Percentiles rank a stretch among this genome's conserved stretches.
Evolutionary conservation across 176 grass and related monocot species (phyloP).

Genomic region (Eragrostis nindensis): DNA sequence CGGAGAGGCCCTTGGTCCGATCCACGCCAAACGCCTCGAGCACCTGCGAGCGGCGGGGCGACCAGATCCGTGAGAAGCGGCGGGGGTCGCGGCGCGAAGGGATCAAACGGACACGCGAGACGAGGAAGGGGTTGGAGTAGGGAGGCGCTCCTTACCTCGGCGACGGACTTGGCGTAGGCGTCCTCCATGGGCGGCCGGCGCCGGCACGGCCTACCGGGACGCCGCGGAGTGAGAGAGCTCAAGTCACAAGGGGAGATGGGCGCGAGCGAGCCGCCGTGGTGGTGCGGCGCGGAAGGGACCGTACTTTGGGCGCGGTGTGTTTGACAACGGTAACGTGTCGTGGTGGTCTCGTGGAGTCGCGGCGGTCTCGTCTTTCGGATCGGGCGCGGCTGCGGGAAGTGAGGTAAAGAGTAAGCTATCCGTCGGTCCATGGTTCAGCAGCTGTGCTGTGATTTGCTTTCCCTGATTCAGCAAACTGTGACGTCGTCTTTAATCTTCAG

Average conservation of each 20-base stretch:
- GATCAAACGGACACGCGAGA: not conserved
- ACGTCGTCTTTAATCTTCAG: too few relatives aligned
- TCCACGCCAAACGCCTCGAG: slow-evolving; percentile 89
- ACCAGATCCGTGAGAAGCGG: slow-evolving; percentile 56
- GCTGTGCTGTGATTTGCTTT: too few relatives aligned
- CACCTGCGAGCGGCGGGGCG: slow-evolving; percentile 57
- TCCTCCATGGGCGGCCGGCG: slow-evolving; percentile 67
- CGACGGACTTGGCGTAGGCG: slow-evolving; percentile 85
- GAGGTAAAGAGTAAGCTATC: not conserved
- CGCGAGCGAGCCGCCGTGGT: not conserved
- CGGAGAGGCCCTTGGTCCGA: slow-evolving; percentile 81
- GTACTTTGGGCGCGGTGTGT: not conserved
- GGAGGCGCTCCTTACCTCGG: slow-evolving; percentile 64
- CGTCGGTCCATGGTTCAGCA: too few relatives aligned
- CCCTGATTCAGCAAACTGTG: too few relatives aligned
- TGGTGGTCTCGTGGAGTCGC: too few relatives aligned
- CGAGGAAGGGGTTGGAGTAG: not conserved
- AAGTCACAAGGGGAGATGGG: not conserved
- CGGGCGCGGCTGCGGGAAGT: not conserved
- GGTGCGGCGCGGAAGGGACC: slow-evolving; percentile 17
- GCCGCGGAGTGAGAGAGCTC: slow-evolving; percentile 1
- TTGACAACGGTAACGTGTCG: slow-evolving; percentile 19
- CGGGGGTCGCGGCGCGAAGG: not conserved
- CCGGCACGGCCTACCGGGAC: slow-evolving; percentile 30
- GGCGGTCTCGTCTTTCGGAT: slow-evolving; percentile 15